These are phyloP conservation scores for Curvularia spicifera DNA, from an alignment of 2,329 filamentous ascomycete genomes.

Conservation along the genomic window DNA sequence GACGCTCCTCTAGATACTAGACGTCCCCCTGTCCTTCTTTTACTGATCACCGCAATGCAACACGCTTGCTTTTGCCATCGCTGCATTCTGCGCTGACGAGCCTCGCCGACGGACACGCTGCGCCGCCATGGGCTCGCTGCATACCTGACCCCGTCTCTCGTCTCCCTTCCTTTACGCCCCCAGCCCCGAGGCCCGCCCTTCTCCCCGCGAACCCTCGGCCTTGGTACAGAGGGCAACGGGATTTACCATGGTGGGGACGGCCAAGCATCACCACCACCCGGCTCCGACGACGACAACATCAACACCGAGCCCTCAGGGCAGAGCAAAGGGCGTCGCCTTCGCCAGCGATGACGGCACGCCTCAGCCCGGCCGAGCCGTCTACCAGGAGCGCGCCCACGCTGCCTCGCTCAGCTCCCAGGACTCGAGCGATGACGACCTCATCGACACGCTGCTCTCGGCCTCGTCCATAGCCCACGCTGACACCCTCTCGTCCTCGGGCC, in stretches of 20 bases:
- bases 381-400: slow-evolving; percentile 17
- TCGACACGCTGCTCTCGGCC: slow-evolving; percentile 39
- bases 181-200: slow-evolving; percentile 6
- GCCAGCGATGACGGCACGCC: slow-evolving; percentile 27
- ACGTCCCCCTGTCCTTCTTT: slow-evolving; percentile 1
- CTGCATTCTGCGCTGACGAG: neutral
- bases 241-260: slow-evolving; percentile 34
- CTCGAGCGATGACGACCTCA: slow-evolving; percentile 18
- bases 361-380: slow-evolving; percentile 5
- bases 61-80: slow-evolving; percentile 8
- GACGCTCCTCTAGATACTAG: neutral
- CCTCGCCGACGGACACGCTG: slow-evolving; percentile 4
- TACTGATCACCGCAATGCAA: slow-evolving; percentile 5
- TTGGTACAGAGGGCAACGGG: slow-evolving; percentile 1
- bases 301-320: slow-evolving; percentile 15
- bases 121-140: neutral
- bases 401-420: slow-evolving; percentile 29
- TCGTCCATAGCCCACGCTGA: slow-evolving; percentile 39
- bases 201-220: slow-evolving; percentile 4
- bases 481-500: slow-evolving; percentile 38
- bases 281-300: slow-evolving; percentile 9
- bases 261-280: slow-evolving; percentile 12
- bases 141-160: slow-evolving; percentile 1
- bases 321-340: slow-evolving; percentile 34
- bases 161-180: neutral